Evolutionary conservation across 345 rosid species (phyloP).

Genomic region (Eucalyptus paniculata): DNA sequence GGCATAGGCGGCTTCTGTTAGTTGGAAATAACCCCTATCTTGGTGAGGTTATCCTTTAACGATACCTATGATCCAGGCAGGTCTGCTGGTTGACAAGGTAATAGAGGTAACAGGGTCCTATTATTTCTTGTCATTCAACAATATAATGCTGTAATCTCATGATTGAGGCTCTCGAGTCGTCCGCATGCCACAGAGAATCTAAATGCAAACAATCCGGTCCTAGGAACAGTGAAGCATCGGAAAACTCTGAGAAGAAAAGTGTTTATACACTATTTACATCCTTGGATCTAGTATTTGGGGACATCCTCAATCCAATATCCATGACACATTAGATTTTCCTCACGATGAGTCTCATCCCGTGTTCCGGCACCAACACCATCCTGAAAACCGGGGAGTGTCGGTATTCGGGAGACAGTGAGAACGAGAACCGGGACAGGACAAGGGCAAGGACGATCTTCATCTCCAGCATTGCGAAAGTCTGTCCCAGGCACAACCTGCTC

Average conservation of each 20-base stretch:
- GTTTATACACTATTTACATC: neutral
- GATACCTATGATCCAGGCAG: too few relatives aligned
- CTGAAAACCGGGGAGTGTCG: constrained; percentile 13
- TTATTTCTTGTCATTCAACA: too few relatives aligned
- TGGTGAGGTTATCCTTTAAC: too few relatives aligned
- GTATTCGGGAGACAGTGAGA: constrained; percentile 11
- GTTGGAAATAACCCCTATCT: too few relatives aligned
- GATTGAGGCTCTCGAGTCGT: too few relatives aligned
- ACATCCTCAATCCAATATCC: neutral
- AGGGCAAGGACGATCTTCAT: constrained; percentile 4
- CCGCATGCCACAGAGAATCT: too few relatives aligned
- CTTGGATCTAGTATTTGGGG: neutral
- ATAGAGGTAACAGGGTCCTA: too few relatives aligned
- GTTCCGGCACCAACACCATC: neutral
- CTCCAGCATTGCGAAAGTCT: constrained; percentile 22
- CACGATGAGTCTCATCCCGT: constrained; percentile 2
- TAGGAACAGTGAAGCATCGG: neutral
- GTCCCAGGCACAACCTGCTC: constrained; percentile 14
- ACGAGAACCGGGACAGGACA: constrained; percentile 9
- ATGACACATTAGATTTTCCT: neutral
- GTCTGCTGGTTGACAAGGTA: too few relatives aligned
- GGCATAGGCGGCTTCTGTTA: too few relatives aligned
- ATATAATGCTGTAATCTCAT: too few relatives aligned
- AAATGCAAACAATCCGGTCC: neutral
- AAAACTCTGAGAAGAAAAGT: neutral